These are phyloP conservation scores for Spergularia azorica DNA, from an alignment of 179 eudicot genomes.

Conservation along the genomic window DNA sequence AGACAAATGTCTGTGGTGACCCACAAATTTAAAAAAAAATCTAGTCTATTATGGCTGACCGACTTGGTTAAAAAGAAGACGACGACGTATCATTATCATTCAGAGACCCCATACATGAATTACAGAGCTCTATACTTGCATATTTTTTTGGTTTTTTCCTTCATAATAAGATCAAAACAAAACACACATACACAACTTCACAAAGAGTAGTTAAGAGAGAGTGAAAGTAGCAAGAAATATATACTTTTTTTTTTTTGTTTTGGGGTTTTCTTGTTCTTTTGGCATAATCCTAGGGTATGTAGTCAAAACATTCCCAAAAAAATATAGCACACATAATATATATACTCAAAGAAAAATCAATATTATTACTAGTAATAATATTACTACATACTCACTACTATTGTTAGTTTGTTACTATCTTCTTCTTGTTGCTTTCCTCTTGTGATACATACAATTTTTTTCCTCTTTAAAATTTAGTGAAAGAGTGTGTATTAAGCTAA, in stretches of 20 bases:
- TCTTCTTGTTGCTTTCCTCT: conserved; percentile 40
- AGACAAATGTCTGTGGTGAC: conserved; percentile 9
- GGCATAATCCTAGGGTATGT: conserved; percentile 39
- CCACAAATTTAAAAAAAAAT: conserved; percentile 35
- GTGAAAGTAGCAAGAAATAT: background rate
- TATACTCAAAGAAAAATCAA: conserved; percentile 17
- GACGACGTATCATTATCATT: background rate
- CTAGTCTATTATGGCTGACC: conserved; percentile 37
- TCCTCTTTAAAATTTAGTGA: conserved; percentile 18
- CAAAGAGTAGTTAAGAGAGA: background rate
- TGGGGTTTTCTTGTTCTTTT: conserved; percentile 44
- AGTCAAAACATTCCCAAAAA: conserved; percentile 44
- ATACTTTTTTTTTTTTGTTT: conserved; percentile 23
- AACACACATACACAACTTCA: background rate
- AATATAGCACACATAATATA: conserved; percentile 16
- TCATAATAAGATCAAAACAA: conserved; percentile 15
- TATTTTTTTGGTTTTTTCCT: conserved; percentile 25
- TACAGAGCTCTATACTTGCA: background rate
- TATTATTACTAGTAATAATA: background rate
- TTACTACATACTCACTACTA: conserved; percentile 9
- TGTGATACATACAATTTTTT: background rate
- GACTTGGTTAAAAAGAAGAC: conserved; percentile 26
- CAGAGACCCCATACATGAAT: background rate
- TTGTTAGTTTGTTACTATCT: conserved; percentile 45
- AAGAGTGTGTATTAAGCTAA: background rate